phyloP scores from a whole-genome alignment of 202 grass and related monocot genomes.

The Dendrocalamus latiflorus region DNA sequence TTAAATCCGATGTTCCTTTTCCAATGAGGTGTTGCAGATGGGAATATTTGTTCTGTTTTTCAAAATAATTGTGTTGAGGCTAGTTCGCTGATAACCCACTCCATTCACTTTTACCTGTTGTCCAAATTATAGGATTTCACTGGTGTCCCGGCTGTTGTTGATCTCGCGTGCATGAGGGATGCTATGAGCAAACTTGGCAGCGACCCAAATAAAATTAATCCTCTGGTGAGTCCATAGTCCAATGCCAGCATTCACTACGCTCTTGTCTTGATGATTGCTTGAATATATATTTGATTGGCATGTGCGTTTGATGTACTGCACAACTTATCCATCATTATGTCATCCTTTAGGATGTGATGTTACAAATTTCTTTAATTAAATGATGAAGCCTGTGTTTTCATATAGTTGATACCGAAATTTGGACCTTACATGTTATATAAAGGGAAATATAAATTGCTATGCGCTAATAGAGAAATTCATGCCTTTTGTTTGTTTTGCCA shows the following conservation, averaged over 20 bases:
- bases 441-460: neutral
- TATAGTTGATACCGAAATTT: neutral
- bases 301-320: neutral
- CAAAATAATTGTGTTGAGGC: neutral
- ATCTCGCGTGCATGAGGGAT: constrained; percentile 94
- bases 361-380: neutral
- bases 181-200: constrained; percentile 78
- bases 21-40: neutral
- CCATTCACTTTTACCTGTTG: neutral
- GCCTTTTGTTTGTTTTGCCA: neutral
- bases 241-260: neutral
- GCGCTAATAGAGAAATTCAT: neutral
- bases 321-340: neutral
- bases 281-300: constrained; percentile 3
- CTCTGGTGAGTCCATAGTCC: constrained; percentile 58
- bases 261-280: neutral
- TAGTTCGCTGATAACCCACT: neutral
- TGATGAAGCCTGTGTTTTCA: neutral
- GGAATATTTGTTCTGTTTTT: neutral
- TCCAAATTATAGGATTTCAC: constrained; percentile 70
- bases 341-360: neutral
- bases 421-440: neutral
- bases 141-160: constrained; percentile 86
- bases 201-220: constrained; percentile 85
- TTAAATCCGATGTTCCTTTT: neutral